Conservation (phyloP, 768 basidiomycete species). For the Coprinopsis marcescibilis region DNA sequence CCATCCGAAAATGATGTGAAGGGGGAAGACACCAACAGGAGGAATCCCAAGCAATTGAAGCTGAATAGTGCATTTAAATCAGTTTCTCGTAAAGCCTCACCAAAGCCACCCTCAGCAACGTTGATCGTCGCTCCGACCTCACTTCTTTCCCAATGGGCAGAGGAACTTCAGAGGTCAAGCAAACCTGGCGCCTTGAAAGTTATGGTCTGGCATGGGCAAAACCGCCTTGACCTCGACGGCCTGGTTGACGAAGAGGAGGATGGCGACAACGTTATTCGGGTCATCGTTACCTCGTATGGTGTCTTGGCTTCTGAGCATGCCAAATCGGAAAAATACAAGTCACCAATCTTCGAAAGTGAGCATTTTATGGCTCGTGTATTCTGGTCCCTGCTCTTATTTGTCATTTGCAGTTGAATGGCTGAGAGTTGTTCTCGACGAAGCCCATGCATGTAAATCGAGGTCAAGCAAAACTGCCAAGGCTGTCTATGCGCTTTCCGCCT, state of each 20-base stretch:
- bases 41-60: conserved; percentile 51
- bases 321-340: conserved; percentile 40
- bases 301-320: conserved; percentile 85
- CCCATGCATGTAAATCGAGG: conserved; percentile 91
- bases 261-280: conserved; percentile 42
- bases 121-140: conserved; percentile 92
- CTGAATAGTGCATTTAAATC: conserved; percentile 61
- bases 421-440: conserved; percentile 85
- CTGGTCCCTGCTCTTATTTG: conserved; percentile 1
- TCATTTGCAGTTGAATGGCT: conserved; percentile 63
- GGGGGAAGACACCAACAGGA: conserved; percentile 20
- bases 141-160: conserved; percentile 87
- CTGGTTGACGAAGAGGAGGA: conserved; percentile 41
- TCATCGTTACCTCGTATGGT: conserved; percentile 92
- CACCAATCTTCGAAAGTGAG: conserved; percentile 70
- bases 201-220: conserved; percentile 85
- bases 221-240: conserved; percentile 66
- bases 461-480: conserved; percentile 84
- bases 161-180: conserved; percentile 84
- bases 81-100: conserved; percentile 26
- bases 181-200: conserved; percentile 60
- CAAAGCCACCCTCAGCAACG: conserved; percentile 52
- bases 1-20: conserved; percentile 35
- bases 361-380: conserved; percentile 7
- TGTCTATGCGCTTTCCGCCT: conserved; percentile 75